These are phyloP conservation scores for Xylaria sp. DNA, from an alignment of 2,329 filamentous ascomycete genomes.

Conservation along the genomic window DNA sequence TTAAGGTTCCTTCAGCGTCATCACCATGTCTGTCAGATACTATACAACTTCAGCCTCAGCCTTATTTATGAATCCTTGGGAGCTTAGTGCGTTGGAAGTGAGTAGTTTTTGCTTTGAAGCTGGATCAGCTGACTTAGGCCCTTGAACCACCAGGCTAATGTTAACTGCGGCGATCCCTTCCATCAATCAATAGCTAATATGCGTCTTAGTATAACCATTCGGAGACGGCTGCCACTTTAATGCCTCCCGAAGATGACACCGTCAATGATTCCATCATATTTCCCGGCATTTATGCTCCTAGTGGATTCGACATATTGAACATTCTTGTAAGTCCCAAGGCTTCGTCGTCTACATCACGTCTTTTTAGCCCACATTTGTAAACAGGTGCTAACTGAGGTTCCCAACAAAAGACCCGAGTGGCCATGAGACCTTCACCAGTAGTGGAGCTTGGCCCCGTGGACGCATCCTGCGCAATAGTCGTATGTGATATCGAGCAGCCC, in stretches of 20 bases:
- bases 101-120: constrained; percentile 10
- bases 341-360: background rate
- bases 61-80: constrained; percentile 36
- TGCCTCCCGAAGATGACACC: constrained; percentile 8
- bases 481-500: constrained; percentile 79
- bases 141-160: background rate
- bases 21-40: constrained; percentile 13
- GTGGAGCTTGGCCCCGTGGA: constrained; percentile 86
- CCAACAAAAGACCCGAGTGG: constrained; percentile 67
- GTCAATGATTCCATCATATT: constrained; percentile 61
- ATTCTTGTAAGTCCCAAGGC: constrained; percentile 58
- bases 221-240: background rate
- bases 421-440: constrained; percentile 75
- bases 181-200: constrained; percentile 13
- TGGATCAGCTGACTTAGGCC: background rate
- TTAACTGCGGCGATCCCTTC: background rate
- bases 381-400: background rate
- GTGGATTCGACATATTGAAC: constrained; percentile 64
- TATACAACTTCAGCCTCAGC: background rate
- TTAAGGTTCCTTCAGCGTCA: background rate
- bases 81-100: constrained; percentile 33
- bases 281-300: constrained; percentile 65
- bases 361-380: background rate
- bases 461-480: constrained; percentile 82
- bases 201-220: constrained; percentile 26